A percentile compares a stretch with the other conserved stretches of the same genome.
phyloP scores from a whole-genome alignment of 2,329 filamentous ascomycete species.

The Claviceps spartinae region DNA sequence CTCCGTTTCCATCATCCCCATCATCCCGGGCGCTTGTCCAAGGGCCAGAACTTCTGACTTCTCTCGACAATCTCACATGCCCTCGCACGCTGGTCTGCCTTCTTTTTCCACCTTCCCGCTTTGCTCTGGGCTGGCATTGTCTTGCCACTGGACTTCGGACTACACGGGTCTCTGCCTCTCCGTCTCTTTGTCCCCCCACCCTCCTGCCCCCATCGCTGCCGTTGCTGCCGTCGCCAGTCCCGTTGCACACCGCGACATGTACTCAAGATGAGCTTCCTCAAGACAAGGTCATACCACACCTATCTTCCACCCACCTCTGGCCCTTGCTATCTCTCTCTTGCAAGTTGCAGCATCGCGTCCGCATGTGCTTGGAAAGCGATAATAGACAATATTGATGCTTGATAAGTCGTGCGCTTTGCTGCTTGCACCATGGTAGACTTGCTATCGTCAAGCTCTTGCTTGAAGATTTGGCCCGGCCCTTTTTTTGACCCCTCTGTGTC shows the following conservation, averaged over 20 bases:
- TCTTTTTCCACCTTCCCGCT: not conserved
- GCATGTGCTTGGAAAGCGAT: too few relatives aligned
- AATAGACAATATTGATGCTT: too few relatives aligned
- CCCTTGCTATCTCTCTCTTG: not conserved
- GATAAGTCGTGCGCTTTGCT: not conserved
- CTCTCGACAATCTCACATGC: not conserved
- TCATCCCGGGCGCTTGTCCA: not conserved
- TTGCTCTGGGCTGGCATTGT: not conserved
- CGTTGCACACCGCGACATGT: constrained; percentile 21
- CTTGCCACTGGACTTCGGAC: too few relatives aligned
- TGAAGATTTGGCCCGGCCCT: not conserved
- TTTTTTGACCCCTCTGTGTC: not conserved
- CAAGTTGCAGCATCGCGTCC: too few relatives aligned
- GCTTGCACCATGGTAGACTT: not conserved
- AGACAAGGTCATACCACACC: constrained; percentile 23
- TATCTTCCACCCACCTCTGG: not conserved
- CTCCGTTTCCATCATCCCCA: not conserved
- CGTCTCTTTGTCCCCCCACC: not conserved
- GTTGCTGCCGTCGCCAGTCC: constrained; percentile 9
- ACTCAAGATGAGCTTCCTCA: constrained; percentile 30
- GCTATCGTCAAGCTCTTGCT: too few relatives aligned
- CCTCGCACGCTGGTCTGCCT: not conserved
- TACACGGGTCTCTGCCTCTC: not conserved
- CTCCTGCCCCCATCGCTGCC: not conserved
- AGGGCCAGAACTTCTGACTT: not conserved